These are phyloP conservation scores for Auriscalpium microsporum DNA, from an alignment of 768 basidiomycete species.

Conservation along the genomic window DNA sequence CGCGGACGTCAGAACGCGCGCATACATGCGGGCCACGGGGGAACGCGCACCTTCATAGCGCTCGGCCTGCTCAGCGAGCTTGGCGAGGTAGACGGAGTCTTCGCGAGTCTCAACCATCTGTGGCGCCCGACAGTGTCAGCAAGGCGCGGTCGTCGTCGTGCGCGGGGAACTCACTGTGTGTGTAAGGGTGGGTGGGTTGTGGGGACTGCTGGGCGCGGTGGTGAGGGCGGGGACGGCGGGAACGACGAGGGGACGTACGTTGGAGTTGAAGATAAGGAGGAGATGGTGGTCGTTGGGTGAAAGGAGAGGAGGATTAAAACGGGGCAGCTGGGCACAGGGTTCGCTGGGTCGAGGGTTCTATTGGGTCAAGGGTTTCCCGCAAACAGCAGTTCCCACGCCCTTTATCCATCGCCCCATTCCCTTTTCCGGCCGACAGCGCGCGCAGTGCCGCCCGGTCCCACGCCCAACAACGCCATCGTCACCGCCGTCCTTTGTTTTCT, in stretches of 20 bases:
- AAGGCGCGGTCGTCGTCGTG: not conserved
- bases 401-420: not conserved
- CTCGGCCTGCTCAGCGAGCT: slow-evolving; percentile 99
- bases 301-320: slow-evolving; percentile 16
- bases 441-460: not conserved
- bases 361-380: slow-evolving; percentile 16
- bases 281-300: slow-evolving; percentile 11
- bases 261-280: slow-evolving; percentile 6
- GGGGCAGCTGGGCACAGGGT: slow-evolving; percentile 18
- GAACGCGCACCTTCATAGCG: slow-evolving; percentile 80
- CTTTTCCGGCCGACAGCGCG: slow-evolving; percentile 3
- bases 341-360: slow-evolving; percentile 15
- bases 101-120: slow-evolving; percentile 85
- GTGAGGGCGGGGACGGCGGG: slow-evolving; percentile 4
- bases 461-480: not conserved
- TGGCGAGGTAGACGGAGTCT: slow-evolving; percentile 99
- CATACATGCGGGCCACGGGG: slow-evolving; percentile 3
- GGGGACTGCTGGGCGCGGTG: slow-evolving; percentile 6
- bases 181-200: slow-evolving; percentile 17
- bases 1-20: slow-evolving; percentile 11
- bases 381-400: slow-evolving; percentile 12
- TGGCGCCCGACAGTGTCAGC: not conserved
- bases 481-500: not conserved
- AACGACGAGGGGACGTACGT: slow-evolving; percentile 6
- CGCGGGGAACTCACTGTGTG: slow-evolving; percentile 4